A percentile compares a stretch with the other conserved stretches of the same genome.
These are phyloP conservation scores for Xylariaceae sp. DNA, from an alignment of 2,329 filamentous ascomycete genomes.

Conservation along the genomic window DNA sequence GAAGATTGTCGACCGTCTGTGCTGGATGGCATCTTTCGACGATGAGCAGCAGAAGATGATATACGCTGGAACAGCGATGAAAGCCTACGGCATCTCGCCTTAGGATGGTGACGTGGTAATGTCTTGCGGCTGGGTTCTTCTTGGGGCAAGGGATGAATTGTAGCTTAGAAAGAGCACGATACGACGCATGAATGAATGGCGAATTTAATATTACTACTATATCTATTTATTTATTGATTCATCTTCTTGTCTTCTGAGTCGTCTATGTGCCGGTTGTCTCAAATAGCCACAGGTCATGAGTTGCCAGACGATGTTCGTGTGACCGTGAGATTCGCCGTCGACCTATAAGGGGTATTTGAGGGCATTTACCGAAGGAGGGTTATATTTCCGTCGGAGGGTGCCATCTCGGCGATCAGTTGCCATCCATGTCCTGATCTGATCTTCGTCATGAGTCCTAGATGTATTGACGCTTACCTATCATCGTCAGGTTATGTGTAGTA, in stretches of 20 bases:
- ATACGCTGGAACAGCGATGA: slow-evolving; percentile 66
- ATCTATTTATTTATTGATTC: neutral
- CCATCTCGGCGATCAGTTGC: neutral
- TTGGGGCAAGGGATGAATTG: neutral
- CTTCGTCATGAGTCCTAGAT: neutral
- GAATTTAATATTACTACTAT: too few species aligned
- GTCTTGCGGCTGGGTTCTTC: too few species aligned
- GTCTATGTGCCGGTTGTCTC: neutral
- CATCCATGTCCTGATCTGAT: neutral
- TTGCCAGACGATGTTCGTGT: neutral
- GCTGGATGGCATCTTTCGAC: slow-evolving; percentile 56
- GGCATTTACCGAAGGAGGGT: neutral
- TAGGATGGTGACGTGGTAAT: neutral
- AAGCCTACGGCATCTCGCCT: slow-evolving; percentile 57
- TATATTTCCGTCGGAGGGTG: neutral
- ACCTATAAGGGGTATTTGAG: neutral
- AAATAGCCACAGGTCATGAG: neutral
- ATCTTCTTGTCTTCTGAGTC: neutral
- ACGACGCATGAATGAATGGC: neutral
- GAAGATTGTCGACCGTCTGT: slow-evolving; percentile 61
- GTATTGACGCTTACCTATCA: neutral
- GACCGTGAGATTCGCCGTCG: neutral
- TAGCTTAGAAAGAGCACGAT: neutral
- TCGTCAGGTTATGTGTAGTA: neutral
- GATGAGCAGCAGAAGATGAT: slow-evolving; percentile 60